Percentiles rank a stretch among this genome's conserved stretches.
These are phyloP conservation scores for Phytopythium cucurbitacearum DNA, from an alignment of 352 stramenopile species.

Conservation along the genomic window DNA sequence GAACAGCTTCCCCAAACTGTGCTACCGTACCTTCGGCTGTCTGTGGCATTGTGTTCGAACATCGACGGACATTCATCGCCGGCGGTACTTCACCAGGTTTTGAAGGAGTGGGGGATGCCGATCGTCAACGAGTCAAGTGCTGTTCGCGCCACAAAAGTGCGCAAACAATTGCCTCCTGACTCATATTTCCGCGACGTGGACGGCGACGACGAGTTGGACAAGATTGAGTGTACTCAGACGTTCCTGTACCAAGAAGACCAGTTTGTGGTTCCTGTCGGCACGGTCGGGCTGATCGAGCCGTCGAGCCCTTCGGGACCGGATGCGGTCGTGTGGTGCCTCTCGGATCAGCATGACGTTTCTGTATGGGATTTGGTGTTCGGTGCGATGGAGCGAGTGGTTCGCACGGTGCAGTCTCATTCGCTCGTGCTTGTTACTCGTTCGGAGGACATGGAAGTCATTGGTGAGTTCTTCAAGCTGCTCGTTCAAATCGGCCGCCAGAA, in stretches of 20 bases:
- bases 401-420: constrained; percentile 29
- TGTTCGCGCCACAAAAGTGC: constrained; percentile 3
- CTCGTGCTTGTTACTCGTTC: constrained; percentile 16
- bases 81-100: constrained; percentile 33
- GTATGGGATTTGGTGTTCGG: constrained; percentile 53
- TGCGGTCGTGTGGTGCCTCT: neutral
- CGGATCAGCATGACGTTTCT: constrained; percentile 4
- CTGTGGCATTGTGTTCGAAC: constrained; percentile 45
- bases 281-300: constrained; percentile 22
- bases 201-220: constrained; percentile 8
- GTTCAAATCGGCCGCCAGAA: constrained; percentile 33
- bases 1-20: constrained; percentile 32
- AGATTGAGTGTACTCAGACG: constrained; percentile 35
- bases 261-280: constrained; percentile 39
- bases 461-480: constrained; percentile 52
- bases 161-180: constrained; percentile 30
- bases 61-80: constrained; percentile 18
- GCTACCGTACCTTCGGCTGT: constrained; percentile 38
- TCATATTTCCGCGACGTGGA: constrained; percentile 37
- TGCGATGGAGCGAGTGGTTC: constrained; percentile 32
- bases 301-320: neutral
- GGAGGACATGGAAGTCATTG: constrained; percentile 42
- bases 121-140: constrained; percentile 2
- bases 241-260: constrained; percentile 55
- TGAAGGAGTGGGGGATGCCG: constrained; percentile 48